phyloP scores from a whole-genome alignment of 2,329 filamentous ascomycete genomes.

The Fusarium heterosporum region DNA sequence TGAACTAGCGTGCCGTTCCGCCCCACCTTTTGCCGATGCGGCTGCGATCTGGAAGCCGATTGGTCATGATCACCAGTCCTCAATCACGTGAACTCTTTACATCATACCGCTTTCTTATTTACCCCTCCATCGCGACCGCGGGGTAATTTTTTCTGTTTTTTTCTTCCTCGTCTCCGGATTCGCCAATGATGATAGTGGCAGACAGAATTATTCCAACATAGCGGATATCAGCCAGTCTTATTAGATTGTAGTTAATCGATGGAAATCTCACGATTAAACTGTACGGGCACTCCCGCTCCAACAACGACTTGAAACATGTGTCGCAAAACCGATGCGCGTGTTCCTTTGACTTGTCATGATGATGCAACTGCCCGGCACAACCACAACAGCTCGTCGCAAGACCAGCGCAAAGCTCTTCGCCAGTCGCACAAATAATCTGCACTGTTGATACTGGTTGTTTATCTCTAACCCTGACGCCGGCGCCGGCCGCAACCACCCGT shows the following conservation, averaged over 20 bases:
- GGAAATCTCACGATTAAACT: background rate
- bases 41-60: conserved; percentile 33
- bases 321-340: background rate
- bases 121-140: conserved; percentile 38
- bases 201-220: conserved; percentile 24
- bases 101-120: conserved; percentile 35
- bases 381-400: background rate
- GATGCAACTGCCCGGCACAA: background rate
- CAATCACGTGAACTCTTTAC: conserved; percentile 35
- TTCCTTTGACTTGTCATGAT: background rate
- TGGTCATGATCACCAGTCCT: background rate
- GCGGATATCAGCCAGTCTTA: background rate
- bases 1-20: conserved; percentile 42
- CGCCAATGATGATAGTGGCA: background rate
- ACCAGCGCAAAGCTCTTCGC: background rate
- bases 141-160: conserved; percentile 27
- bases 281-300: conserved; percentile 1
- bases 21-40: conserved; percentile 36
- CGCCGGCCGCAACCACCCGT: conserved; percentile 29
- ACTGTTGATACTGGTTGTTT: conserved; percentile 32
- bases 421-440: background rate
- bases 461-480: conserved; percentile 1
- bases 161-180: background rate
- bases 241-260: background rate
- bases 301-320: background rate